Base-by-base conservation (phyloP, 441 rosid species). In the Eruca vesicaria region DNA sequence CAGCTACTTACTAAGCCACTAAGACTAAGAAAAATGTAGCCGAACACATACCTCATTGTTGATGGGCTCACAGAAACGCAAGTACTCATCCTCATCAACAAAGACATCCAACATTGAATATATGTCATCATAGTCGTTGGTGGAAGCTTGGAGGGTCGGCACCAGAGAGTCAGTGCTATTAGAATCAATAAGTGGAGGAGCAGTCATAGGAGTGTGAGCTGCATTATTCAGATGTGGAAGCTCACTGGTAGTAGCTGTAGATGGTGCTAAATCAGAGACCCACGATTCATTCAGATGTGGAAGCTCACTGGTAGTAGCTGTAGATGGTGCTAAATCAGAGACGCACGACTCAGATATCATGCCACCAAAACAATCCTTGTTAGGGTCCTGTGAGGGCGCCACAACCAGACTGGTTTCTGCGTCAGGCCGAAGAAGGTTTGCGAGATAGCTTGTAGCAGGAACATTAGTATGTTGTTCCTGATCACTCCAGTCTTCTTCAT, bases 401-500 rank as follows among this genome's bases (percentile, higher is more conserved):
- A 57, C 59, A 16, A 66, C 68, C 18, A 73, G 53, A 63, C 28
- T 56, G 55, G 38, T 66, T 33, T 68, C 77, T 55, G 9, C 9
- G 35, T 32, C 7, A 32, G 35, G 35, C 1, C 32, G 15, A 26
- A 16, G 36, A 67, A 28, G 5, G 56, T 50, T 66, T 3, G 15
- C 19, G 12, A 69, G 18, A 62, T 74, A 69, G 33, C 2, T 32
- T 12, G 48, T 14, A 20, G 71, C 62, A 45, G 63, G 45, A 26
- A 56, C 38, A 7, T 43, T 72, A 67, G 64, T 62, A 9, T 2
- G 32, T 15, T 61, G 82, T 41, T 82, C 86, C 16, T 78, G 87
- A 41, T 84, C 86, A 52, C 84, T 86, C 98, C 98, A 91, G 0
- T 92, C 98, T 3, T 23, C 26, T 1, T 23, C 26, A 23, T 23